Evolutionary conservation across 2,329 filamentous ascomycete genomes (phyloP).

Genomic region (Fusarium falciforme): DNA sequence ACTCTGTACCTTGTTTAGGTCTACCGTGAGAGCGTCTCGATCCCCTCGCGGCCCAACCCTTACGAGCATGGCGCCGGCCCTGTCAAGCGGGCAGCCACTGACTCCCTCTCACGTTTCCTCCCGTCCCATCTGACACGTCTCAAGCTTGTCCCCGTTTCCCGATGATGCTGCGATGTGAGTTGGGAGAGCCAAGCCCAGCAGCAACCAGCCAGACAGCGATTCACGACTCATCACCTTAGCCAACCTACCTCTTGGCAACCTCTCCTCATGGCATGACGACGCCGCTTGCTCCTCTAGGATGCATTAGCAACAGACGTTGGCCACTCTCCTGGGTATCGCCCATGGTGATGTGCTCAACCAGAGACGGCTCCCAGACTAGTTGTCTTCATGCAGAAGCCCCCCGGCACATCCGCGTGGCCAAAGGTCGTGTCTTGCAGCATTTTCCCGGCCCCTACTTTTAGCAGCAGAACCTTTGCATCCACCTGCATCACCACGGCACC

Average conservation of each 20-base stretch:
- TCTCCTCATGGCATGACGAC: conserved; percentile 39
- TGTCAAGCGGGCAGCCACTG: conserved; percentile 20
- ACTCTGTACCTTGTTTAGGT: not conserved
- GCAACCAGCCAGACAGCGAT: conserved; percentile 7
- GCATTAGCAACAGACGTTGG: conserved; percentile 37
- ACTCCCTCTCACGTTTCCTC: conserved; percentile 20
- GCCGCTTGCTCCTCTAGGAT: conserved; percentile 20
- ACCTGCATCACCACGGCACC: conserved; percentile 32
- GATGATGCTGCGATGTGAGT: conserved; percentile 16
- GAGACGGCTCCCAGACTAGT: conserved; percentile 38
- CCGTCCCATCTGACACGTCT: conserved; percentile 37
- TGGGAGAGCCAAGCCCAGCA: conserved; percentile 16
- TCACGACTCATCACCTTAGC: conserved; percentile 26
- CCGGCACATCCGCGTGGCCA: conserved; percentile 40
- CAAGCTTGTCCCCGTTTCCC: conserved; percentile 19
- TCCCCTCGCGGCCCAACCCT: conserved; percentile 2
- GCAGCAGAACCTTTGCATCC: conserved; percentile 20
- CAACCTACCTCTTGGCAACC: conserved; percentile 28
- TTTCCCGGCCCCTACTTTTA: conserved; percentile 22
- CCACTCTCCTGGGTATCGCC: conserved; percentile 27
- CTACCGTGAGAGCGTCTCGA: conserved; percentile 3
- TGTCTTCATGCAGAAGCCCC: conserved; percentile 38
- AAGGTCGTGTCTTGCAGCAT: conserved; percentile 41
- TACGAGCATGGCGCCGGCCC: not conserved
- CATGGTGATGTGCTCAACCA: conserved; percentile 19